Conservation (phyloP, 164 flowering plant genomes). For the Kingdonia uniflora region DNA sequence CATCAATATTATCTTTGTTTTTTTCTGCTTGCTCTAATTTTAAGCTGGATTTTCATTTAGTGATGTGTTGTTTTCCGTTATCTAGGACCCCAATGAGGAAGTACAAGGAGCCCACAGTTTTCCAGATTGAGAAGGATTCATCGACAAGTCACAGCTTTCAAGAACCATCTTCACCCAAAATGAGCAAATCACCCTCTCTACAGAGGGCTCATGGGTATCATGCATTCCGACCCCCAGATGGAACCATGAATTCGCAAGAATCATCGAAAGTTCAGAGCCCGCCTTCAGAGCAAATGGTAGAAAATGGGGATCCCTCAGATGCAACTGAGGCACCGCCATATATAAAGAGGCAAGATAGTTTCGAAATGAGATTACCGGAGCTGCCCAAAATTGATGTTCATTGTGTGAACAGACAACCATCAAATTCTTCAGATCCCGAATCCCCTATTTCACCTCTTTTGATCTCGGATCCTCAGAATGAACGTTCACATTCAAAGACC, state of each 20-base stretch:
- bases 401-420: constrained; percentile 35
- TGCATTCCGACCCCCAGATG: constrained; percentile 40
- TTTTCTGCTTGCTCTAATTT: background rate
- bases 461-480: constrained; percentile 89
- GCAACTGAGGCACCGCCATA: constrained; percentile 48
- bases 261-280: constrained; percentile 71
- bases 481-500: constrained; percentile 94
- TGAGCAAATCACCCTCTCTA: constrained; percentile 83
- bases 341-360: constrained; percentile 82
- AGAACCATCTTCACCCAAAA: constrained; percentile 83
- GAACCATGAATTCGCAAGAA: constrained; percentile 44
- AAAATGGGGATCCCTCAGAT: constrained; percentile 56
- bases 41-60: background rate
- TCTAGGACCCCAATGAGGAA: constrained; percentile 72
- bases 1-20: background rate
- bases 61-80: constrained; percentile 3
- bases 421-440: constrained; percentile 83
- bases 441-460: constrained; percentile 95
- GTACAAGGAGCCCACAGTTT: constrained; percentile 52
- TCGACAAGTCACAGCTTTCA: constrained; percentile 64
- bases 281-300: constrained; percentile 63
- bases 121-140: constrained; percentile 81
- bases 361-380: constrained; percentile 86
- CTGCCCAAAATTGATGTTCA: constrained; percentile 86
- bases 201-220: constrained; percentile 56